A percentile compares a stretch with the other conserved stretches of the same genome.
These are phyloP conservation scores for Amphicarpaea edgeworthii DNA, from an alignment of 306 rosid species.

Conservation along the genomic window DNA sequence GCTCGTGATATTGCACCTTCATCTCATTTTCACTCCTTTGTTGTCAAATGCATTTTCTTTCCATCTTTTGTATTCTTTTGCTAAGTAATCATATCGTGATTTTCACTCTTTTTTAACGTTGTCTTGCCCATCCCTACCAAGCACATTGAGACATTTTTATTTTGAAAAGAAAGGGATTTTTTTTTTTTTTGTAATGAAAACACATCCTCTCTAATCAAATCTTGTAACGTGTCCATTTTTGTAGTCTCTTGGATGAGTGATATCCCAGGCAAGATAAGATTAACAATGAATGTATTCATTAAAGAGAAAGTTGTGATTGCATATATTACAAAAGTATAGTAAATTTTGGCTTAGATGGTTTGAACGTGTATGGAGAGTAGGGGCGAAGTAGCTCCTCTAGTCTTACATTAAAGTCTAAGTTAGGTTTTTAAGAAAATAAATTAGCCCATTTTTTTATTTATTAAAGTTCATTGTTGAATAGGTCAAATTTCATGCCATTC, in stretches of 20 bases:
- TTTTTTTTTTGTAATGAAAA: background rate
- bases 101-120: conserved; percentile 7
- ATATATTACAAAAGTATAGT: background rate
- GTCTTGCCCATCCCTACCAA: conserved; percentile 37
- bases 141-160: background rate
- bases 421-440: no score
- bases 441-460: no score
- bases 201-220: background rate
- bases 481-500: no score
- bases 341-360: background rate
- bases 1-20: conserved; percentile 34
- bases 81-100: conserved; percentile 31
- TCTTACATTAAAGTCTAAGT: no score
- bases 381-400: no score
- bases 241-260: background rate
- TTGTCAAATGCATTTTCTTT: conserved; percentile 41
- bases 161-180: background rate
- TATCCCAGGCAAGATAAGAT: background rate
- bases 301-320: background rate
- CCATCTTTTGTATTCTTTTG: conserved; percentile 33
- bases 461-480: no score
- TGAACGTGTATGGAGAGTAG: no score
- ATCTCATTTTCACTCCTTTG: conserved; percentile 14
- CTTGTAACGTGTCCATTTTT: background rate
- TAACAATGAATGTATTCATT: background rate